Evolutionary conservation across 495 filamentous ascomycete species (phyloP), one percentile per base, ranked within the genome.

Genomic region (Terfezia claveryi): DNA sequence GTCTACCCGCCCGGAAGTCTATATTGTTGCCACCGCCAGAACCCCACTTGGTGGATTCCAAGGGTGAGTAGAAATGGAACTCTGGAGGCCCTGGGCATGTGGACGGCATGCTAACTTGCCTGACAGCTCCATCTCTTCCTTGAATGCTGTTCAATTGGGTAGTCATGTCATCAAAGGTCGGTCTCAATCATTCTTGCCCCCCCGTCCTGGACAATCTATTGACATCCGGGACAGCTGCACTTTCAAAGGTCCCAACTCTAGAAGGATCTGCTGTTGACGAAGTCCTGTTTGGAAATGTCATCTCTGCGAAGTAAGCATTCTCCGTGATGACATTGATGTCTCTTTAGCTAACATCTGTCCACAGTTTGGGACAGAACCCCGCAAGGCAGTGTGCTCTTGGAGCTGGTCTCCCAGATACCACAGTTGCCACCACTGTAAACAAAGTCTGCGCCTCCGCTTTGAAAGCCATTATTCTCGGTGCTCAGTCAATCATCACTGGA

Each of bases 241-340:
- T 98, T 59, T 80, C 85, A 67, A 81, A 83, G 60, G 85, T 83
- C 37, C 82, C 89, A 56, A 79, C 80, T 59, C 76, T 98, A 70
- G 83, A 89, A 67, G 73, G 86, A 50, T 75, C 82, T 56, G 75
- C 91, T 66, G 86, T 98, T 23, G 78, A 96, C 66, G 91, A 98
- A 65, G 85, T 96, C 64, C 92, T 91, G 75, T 91, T 94, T 63
- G 91, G 91, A 64, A 98, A 98, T 74, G 91, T 98, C 54, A 76
- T 98, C 61, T 92, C 87, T 49, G 91, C 89, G 63, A 87, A 87
- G 88, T 95, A 75, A 61, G 75, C 65, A 23, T 10, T 52, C 53
- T 44, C 46, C n/a, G 10, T 5, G 8, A 14, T 46, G 14, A 3
- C 44, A 12, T 38, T 59, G 32, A 54, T 59, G 37, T 14, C 37